Evolutionary conservation across 768 basidiomycete species (phyloP).

Genomic region (Russula brevipes): DNA sequence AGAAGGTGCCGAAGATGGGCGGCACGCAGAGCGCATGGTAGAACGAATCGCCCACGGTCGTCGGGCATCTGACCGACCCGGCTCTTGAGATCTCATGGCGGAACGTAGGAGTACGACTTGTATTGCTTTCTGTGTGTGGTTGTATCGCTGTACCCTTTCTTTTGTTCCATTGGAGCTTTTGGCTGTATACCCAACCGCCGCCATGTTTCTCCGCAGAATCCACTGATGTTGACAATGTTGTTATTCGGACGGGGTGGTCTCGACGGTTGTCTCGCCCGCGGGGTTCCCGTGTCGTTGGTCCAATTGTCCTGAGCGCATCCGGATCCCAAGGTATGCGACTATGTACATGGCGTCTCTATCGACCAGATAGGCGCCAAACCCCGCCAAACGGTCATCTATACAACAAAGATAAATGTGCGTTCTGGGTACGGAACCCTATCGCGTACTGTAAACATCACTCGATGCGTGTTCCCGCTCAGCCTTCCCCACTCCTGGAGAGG

Average conservation of each 20-base stretch:
- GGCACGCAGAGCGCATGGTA: slow-evolving; percentile 55
- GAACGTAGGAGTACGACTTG: neutral
- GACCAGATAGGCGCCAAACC: neutral
- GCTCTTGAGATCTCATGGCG: slow-evolving; percentile 52
- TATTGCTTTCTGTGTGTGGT: neutral
- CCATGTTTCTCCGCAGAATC: neutral
- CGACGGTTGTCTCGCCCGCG: neutral
- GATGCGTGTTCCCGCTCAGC: no score
- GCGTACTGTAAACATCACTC: no score
- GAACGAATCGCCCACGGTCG: slow-evolving; percentile 56
- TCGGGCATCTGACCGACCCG: slow-evolving; percentile 41
- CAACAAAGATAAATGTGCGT: no score
- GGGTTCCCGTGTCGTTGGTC: neutral
- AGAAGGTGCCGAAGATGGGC: slow-evolving; percentile 46
- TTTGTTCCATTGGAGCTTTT: neutral
- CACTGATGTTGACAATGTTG: no score
- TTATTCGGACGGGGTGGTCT: neutral
- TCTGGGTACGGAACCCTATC: no score
- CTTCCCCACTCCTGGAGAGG: no score
- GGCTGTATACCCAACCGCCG: neutral
- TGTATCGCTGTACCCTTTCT: neutral
- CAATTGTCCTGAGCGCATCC: neutral
- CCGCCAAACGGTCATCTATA: no score
- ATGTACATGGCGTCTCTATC: neutral
- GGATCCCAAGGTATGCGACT: neutral